Evolutionary conservation across 129 eudicot species (phyloP), one percentile per base, ranked within the genome.

Genomic region (Flaveria brownii): DNA sequence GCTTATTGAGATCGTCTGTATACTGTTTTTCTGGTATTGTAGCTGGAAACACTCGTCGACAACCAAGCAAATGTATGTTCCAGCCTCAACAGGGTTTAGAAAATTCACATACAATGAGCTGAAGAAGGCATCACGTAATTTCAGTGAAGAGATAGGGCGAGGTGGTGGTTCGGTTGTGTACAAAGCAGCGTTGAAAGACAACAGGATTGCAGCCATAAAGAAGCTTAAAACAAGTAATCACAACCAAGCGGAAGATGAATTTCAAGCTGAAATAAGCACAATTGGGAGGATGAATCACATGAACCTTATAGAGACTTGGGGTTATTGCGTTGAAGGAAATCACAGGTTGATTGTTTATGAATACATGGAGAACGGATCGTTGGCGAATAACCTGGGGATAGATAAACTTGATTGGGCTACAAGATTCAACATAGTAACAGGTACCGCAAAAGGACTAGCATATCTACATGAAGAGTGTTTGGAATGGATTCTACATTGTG

Each of bases 101-200:
- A 77, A 62, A 12, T 71, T 70, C 75, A 71, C 82, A 6, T 82
- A 77, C 15, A 57, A 18, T 7, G 82, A 82, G 69, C 73, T 82
- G 28, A 82, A 76, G 54, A 57, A 26, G 60, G 82, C 82, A 2
- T 18, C 82, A n/a, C 13, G 61, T 23, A 78, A 78, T 70, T 78
- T 78, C 79, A 82, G 77, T 54, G 80, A 67, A 51, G 87, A 78
- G 52, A 26, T 89, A 2, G 96, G 96, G 10, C 74, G 79, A 41
- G 89, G 82, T 22, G 82, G 82, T 10, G 76, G 36, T 43, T 78
- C 78, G 0, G 41, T 82, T n/a, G 85, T 81, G 14, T 81, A 81
- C 57, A 81, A 76, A 81, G 81, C 81, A 11, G 4, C 26, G 50
- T 36, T 82, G 14, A 8, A 30, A 6, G 85, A 82, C 78, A 82